These are phyloP conservation scores for Aspergillus sp. DNA, from an alignment of 2,329 filamentous ascomycete species.

Conservation along the genomic window DNA sequence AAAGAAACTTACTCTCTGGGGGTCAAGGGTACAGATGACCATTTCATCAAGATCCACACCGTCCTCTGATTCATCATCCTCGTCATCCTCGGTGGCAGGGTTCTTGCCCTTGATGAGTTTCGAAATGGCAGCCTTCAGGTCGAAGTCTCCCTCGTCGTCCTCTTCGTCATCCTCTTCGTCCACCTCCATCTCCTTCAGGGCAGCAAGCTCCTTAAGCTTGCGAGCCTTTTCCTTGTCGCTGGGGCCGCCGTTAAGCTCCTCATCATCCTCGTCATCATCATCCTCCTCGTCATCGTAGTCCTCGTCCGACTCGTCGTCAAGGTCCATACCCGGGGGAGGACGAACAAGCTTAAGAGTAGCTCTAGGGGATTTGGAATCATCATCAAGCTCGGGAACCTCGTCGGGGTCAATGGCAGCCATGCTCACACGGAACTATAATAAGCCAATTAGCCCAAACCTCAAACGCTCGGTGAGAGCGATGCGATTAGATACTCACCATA, in stretches of 20 bases:
- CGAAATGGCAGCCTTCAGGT: constrained; percentile 44
- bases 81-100: constrained; percentile 62
- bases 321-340: constrained; percentile 55
- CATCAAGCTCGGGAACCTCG: constrained; percentile 64
- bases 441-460: neutral
- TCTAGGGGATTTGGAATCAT: constrained; percentile 61
- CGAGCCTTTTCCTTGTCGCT: constrained; percentile 88
- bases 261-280: constrained; percentile 60
- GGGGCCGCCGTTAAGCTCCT: constrained; percentile 81
- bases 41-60: constrained; percentile 75
- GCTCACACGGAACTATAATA: constrained; percentile 79
- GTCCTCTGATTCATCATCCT: constrained; percentile 55
- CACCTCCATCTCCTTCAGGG: constrained; percentile 70
- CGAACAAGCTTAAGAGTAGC: constrained; percentile 91
- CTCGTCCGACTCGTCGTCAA: constrained; percentile 59
- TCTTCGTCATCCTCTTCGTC: constrained; percentile 56
- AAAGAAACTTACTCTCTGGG: constrained; percentile 66
- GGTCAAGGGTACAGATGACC: constrained; percentile 93
- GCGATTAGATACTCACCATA: constrained; percentile 58
- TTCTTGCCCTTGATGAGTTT: constrained; percentile 64
- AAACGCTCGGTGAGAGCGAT: neutral
- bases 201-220: constrained; percentile 75
- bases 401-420: constrained; percentile 97
- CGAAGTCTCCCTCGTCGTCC: constrained; percentile 67
- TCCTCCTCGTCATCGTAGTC: constrained; percentile 55